Percentiles rank a stretch among this genome's conserved stretches.
These are phyloP conservation scores for Rhizophora mangle DNA, from an alignment of 345 rosid genomes.

Conservation along the genomic window DNA sequence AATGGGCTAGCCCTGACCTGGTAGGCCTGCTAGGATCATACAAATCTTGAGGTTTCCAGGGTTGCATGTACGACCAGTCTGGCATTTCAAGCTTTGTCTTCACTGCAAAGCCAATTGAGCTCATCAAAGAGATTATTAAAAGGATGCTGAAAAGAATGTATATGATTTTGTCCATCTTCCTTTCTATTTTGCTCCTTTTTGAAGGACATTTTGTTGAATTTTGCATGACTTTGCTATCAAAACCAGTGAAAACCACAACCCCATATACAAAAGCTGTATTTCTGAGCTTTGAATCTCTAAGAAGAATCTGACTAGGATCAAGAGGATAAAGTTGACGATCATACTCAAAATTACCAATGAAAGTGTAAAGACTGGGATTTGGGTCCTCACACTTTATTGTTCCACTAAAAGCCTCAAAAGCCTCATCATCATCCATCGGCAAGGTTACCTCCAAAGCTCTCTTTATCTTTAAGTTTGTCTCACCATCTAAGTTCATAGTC, in stretches of 20 bases:
- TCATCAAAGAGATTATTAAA: conserved; percentile 5
- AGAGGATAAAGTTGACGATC: conserved; percentile 13
- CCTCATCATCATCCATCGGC: conserved; percentile 6
- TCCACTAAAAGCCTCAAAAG: conserved; percentile 9
- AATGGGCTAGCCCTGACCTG: conserved; percentile 5
- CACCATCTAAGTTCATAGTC: conserved; percentile 24
- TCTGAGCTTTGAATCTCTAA: conserved; percentile 24
- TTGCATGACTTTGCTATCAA: conserved; percentile 26
- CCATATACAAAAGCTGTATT: conserved; percentile 22
- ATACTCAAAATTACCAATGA: conserved; percentile 17
- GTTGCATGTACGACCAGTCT: conserved; percentile 9
- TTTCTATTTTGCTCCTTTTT: conserved; percentile 22
- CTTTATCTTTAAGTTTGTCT: conserved; percentile 21
- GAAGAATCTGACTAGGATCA: conserved; percentile 19
- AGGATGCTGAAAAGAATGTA: conserved; percentile 16
- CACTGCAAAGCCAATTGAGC: conserved; percentile 14
- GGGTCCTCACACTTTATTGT: conserved; percentile 25
- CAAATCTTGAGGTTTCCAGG: neutral
- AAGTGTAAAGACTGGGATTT: conserved; percentile 22
- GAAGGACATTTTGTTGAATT: conserved; percentile 18
- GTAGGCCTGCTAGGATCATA: neutral
- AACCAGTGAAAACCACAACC: conserved; percentile 21
- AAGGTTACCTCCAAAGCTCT: conserved; percentile 19
- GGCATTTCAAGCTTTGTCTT: conserved; percentile 4
- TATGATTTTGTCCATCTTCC: conserved; percentile 13